Evolutionary conservation across 805 yeast genomes (phyloP), one percentile per base, ranked within the genome.

Genomic region (Monosporozyma solicola): DNA sequence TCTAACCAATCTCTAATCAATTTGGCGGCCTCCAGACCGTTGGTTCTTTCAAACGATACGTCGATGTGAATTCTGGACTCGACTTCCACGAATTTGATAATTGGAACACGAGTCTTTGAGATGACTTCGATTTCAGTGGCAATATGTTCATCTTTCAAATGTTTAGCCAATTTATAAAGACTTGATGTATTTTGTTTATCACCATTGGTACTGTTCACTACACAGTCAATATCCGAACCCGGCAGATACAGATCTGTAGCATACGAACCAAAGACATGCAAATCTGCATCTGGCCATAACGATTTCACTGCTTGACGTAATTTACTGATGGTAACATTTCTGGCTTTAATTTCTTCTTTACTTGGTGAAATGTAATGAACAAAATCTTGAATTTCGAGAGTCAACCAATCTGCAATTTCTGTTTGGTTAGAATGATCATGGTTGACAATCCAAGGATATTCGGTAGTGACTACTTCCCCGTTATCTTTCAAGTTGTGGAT

Each of bases 191-290:
- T 79, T 60, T 80, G 89, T 51, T 73, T 73, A 59, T 79, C 78
- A 2, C 84, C 82, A 13, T 72, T 69, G 16, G 75, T 69, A 24
- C 95, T 85, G 3, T 84, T 74, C 25, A 92, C 79, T 47, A 91
- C 97, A 83, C 94, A 84, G 68, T 92, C 99, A 33, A 92, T 89
- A 74, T 92, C 99, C 0, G 97, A 88, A 1, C 96, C 96, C 0
- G 98, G 98, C 16, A 92, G 74, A 64, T 90, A 92, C 55, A 92
- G 72, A 64, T 91, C 97, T 0, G 97, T 91, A 0, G 98, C 96
- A 67, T 80, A 87, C 0, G 97, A 91, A 0, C 99, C 99, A 73
- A 94, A 92, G 7, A 91, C 95, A 56, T 84, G 84, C 4, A 86
- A 80, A 53, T 84, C 85, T 15, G 92, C 82, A 56, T 81, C 86